These are phyloP conservation scores for Silybum marianum DNA, from an alignment of 129 eudicot genomes.

Conservation along the genomic window DNA sequence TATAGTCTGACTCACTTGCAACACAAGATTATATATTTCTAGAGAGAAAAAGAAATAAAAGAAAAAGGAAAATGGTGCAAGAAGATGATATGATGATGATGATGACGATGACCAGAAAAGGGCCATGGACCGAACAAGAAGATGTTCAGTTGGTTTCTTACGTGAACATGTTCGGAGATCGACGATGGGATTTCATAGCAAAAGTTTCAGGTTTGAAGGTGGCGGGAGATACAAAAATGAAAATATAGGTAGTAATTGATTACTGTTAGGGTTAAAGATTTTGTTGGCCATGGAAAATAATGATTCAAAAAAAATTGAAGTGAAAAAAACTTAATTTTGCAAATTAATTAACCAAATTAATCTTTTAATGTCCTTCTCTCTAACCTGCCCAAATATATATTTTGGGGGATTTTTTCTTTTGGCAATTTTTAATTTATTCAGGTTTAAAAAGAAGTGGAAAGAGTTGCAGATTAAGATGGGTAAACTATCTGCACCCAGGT, in stretches of 20 bases:
- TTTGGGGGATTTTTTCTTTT: conserved; percentile 35
- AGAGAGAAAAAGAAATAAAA: conserved; percentile 13
- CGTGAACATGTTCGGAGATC: conserved; percentile 81
- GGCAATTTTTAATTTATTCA: conserved; percentile 34
- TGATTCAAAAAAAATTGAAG: conserved; percentile 19
- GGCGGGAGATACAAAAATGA: conserved; percentile 82
- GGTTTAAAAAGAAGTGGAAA: conserved; percentile 96
- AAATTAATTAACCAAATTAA: background rate
- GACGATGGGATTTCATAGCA: conserved; percentile 95
- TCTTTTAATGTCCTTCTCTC: background rate
- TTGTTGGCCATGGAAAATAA: conserved; percentile 26
- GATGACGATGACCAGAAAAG: conserved; percentile 56
- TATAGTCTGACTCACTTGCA: conserved; percentile 2
- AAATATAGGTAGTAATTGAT: conserved; percentile 44
- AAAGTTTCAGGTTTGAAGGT: conserved; percentile 99
- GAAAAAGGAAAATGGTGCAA: conserved; percentile 26
- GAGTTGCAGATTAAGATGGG: conserved; percentile 98
- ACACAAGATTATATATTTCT: conserved; percentile 6
- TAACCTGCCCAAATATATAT: conserved; percentile 27
- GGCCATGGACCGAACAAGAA: conserved; percentile 97
- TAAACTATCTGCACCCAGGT: conserved; percentile 90
- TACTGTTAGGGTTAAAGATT: conserved; percentile 25
- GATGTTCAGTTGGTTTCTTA: conserved; percentile 71
- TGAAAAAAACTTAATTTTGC: background rate
- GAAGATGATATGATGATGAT: conserved; percentile 33